These are phyloP conservation scores for Phycomyces blakesleeanus DNA, from an alignment of 192 early-diverging fungal genomes.

Conservation along the genomic window DNA sequence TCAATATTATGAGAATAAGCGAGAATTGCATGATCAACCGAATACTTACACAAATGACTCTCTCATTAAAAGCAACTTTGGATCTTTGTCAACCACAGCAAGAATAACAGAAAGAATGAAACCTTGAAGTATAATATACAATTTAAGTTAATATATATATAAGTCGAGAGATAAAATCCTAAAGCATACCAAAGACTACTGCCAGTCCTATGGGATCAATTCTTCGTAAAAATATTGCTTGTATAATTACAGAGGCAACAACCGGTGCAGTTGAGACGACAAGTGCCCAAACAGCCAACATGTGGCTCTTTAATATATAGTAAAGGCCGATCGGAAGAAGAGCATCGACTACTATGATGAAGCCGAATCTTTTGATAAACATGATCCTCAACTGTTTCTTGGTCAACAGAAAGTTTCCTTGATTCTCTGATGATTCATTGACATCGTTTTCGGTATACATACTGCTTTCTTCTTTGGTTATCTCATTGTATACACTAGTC, in stretches of 20 bases:
- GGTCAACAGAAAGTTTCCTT: too few relatives aligned
- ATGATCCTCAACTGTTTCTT: neutral
- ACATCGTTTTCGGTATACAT: too few relatives aligned
- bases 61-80: constrained; percentile 38
- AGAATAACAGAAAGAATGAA: constrained; percentile 43
- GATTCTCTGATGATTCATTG: too few relatives aligned
- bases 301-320: constrained; percentile 36
- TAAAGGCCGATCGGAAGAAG: constrained; percentile 30
- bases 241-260: constrained; percentile 32
- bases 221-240: constrained; percentile 20
- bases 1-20: too few relatives aligned
- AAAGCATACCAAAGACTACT: constrained; percentile 31
- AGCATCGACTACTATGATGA: constrained; percentile 28
- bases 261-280: constrained; percentile 42
- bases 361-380: constrained; percentile 12
- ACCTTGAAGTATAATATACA: constrained; percentile 11
- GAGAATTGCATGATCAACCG: neutral
- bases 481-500: too few relatives aligned
- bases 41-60: constrained; percentile 41
- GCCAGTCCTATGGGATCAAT: constrained; percentile 31
- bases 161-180: neutral
- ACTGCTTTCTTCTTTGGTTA: too few relatives aligned
- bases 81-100: constrained; percentile 36
- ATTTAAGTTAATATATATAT: too few relatives aligned
- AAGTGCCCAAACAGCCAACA: constrained; percentile 38